A percentile compares a stretch with the other conserved stretches of the same genome.
These are phyloP conservation scores for Arachis stenosperma DNA, from an alignment of 306 rosid species.

Conservation along the genomic window DNA sequence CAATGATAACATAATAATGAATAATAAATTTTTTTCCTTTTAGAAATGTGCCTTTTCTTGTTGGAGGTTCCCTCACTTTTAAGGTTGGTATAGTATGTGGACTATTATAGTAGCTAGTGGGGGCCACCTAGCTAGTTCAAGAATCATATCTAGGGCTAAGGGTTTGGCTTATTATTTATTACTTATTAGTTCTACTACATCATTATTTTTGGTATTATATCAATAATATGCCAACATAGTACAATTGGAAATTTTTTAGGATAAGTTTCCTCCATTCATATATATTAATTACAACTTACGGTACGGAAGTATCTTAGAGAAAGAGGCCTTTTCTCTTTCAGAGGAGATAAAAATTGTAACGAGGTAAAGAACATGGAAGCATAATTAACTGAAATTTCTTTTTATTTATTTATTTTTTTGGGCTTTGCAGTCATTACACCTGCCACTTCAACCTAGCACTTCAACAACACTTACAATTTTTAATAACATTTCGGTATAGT, in stretches of 20 bases:
- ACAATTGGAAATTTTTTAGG: too few relatives aligned
- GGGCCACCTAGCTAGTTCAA: neutral
- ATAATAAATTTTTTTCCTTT: neutral
- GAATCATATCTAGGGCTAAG: neutral
- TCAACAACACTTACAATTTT: neutral
- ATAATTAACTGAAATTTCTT: too few relatives aligned
- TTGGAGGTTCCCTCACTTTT: slow-evolving; percentile 7
- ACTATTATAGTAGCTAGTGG: neutral
- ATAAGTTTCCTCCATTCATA: too few relatives aligned
- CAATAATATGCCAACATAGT: neutral
- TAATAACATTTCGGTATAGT: neutral
- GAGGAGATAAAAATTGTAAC: too few relatives aligned
- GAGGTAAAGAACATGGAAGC: too few relatives aligned
- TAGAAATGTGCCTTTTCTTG: slow-evolving; percentile 5
- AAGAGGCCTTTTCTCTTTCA: too few relatives aligned
- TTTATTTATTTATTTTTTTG: too few relatives aligned
- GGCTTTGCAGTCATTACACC: too few relatives aligned
- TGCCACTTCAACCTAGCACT: too few relatives aligned
- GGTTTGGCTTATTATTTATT: neutral
- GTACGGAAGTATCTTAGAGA: too few relatives aligned
- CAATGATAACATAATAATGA: too few relatives aligned
- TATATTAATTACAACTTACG: too few relatives aligned
- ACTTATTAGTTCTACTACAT: neutral
- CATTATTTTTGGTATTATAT: neutral
- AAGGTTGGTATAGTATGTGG: slow-evolving; percentile 2